A percentile compares a stretch with the other conserved stretches of the same genome.
Evolutionary conservation across 129 eudicot genomes (phyloP).

Genomic region (Heracleum sosnowskyi): DNA sequence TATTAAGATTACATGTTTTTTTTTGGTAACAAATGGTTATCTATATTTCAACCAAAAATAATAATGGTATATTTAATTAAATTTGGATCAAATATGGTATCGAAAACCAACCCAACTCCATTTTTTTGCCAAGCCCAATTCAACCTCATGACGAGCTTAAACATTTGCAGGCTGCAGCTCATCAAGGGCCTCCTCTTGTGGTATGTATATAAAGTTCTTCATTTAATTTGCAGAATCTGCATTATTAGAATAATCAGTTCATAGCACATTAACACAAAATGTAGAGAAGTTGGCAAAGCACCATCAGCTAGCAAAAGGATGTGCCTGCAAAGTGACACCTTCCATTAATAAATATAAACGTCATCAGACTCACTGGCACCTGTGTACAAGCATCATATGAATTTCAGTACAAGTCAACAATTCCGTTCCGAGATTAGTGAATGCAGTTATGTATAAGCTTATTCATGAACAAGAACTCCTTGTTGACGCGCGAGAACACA

Average conservation of each 20-base stretch:
- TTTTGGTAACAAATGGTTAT: no score
- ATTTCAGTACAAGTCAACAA: conserved; percentile 85
- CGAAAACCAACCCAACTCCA: no score
- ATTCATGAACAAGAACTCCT: no score
- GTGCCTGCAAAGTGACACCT: conserved; percentile 36
- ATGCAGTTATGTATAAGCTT: not conserved
- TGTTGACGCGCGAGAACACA: no score
- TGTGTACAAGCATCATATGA: conserved; percentile 76
- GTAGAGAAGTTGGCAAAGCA: not conserved
- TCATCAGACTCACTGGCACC: conserved; percentile 84
- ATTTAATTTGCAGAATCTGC: no score
- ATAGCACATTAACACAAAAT: conserved; percentile 23
- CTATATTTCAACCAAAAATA: no score
- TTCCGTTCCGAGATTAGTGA: conserved; percentile 50
- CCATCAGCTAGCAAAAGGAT: not conserved
- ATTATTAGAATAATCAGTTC: no score
- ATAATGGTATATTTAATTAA: no score
- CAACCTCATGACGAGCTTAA: no score
- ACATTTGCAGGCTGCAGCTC: not conserved
- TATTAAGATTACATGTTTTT: no score
- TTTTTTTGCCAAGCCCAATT: no score
- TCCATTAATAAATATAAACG: conserved; percentile 20
- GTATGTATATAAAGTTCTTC: not conserved
- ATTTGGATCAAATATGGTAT: no score
- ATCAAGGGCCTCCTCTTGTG: not conserved